phyloP scores from a whole-genome alignment of 192 early-diverging fungal species.

The Radiomyces spectabilis region DNA sequence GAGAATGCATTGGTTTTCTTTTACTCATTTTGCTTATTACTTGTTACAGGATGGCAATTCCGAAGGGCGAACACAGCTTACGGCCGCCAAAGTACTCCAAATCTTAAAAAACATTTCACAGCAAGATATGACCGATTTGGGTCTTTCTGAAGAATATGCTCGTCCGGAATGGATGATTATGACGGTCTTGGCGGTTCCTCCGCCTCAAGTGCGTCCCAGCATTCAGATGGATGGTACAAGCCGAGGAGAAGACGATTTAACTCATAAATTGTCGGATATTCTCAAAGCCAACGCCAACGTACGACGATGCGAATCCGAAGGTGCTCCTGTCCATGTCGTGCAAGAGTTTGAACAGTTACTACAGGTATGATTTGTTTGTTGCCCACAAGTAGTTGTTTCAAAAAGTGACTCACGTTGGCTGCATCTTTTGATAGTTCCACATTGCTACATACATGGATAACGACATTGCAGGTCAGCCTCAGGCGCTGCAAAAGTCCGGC shows the following conservation, averaged over 20 bases:
- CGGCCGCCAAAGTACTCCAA: constrained; percentile 68
- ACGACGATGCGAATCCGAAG: constrained; percentile 73
- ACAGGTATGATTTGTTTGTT: too few relatives aligned
- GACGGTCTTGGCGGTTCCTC: constrained; percentile 90
- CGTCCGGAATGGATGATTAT: constrained; percentile 99
- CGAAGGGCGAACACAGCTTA: constrained; percentile 60
- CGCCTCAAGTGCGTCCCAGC: constrained; percentile 93
- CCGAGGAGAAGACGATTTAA: constrained; percentile 94
- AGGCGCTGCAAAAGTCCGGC: constrained; percentile 86
- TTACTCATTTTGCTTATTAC: constrained; percentile 26
- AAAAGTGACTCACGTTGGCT: background rate
- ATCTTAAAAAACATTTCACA: constrained; percentile 84
- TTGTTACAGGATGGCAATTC: too few relatives aligned
- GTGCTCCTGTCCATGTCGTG: constrained; percentile 81
- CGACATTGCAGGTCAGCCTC: constrained; percentile 86
- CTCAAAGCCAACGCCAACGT: constrained; percentile 88
- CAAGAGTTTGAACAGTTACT: constrained; percentile 82
- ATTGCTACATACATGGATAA: constrained; percentile 98
- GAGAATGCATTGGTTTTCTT: background rate
- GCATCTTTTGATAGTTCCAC: constrained; percentile 59
- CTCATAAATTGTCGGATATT: constrained; percentile 88
- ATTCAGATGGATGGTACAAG: constrained; percentile 88
- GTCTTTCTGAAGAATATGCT: constrained; percentile 82
- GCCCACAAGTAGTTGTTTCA: too few relatives aligned
- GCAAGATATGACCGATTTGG: constrained; percentile 80